Evolutionary conservation across 1,284 basidiomycete genomes (phyloP), one percentile per base, ranked within the genome.

Genomic region (Apiotrichum mycotoxinovorans): DNA sequence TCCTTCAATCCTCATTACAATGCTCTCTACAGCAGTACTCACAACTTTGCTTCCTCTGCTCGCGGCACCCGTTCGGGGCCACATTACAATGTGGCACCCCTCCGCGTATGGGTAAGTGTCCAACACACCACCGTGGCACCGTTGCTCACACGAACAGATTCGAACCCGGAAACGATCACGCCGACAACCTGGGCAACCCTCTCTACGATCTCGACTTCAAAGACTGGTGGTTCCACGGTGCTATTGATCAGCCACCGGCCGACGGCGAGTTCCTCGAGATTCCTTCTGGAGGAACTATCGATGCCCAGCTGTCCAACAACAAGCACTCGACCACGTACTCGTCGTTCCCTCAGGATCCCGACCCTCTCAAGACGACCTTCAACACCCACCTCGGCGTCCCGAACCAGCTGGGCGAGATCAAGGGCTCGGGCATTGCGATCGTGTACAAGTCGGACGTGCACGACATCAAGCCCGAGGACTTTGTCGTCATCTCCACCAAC

Each of bases 401-500:
- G 7, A 30, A 30, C 30, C 5, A 30, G 25, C 25, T 37, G 27
- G 51, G 42, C 25, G 44, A 51, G 15, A 38, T 59, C 49, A 59
- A 55, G 49, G 57, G 57, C 34, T 8, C 33, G 2, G 51, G n/a
- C 15, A 25, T 48, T 27, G 53, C 20, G 20, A 88, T 90, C 61
- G 83, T 85, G 8, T 88, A 89, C 79, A 84, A 86, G 68, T 63
- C 66, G 56, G 79, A 88, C 65, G 80, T 78, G 10, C 73, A 69
- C 1, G 64, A 79, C 0, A 79, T 88, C 15, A 70, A 83, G 65
- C 87, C 85, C 0, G 81, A 81, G 43, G 86, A 88, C 73, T 84
- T 89, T 61, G 79, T 81, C 5, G 76, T 89, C n/a, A 88, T 89
- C 75, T 85, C 82, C 58, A 80, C 86, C 30, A 88, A 88, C 71